Percentiles rank a stretch among this genome's conserved stretches.
phyloP scores from a whole-genome alignment of 1,284 basidiomycete species.

The Cutaneotrichosporon spelunceum region DNA sequence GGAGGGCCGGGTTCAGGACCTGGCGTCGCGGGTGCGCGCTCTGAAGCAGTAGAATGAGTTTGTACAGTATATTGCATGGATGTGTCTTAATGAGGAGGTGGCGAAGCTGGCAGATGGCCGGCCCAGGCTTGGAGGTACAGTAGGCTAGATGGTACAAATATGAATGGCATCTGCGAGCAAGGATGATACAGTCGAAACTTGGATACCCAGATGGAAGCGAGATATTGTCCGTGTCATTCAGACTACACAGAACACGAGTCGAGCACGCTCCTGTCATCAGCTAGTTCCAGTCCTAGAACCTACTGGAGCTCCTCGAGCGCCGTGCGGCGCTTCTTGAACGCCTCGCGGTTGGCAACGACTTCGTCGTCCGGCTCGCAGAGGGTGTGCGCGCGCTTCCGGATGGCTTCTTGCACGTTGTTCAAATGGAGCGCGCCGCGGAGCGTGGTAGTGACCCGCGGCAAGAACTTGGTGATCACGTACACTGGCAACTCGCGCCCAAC shows the following conservation, averaged over 20 bases:
- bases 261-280: conserved; percentile 3
- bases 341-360: conserved; percentile 13
- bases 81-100: neutral
- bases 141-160: neutral
- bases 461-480: conserved; percentile 6
- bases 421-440: conserved; percentile 22
- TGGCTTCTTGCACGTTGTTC: conserved; percentile 10
- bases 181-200: no score
- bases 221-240: no score
- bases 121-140: no score
- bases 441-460: conserved; percentile 4
- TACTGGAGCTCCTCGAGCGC: conserved; percentile 3
- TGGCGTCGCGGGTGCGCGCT: conserved; percentile 47
- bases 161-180: no score
- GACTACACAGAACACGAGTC: neutral
- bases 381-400: conserved; percentile 8
- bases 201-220: no score
- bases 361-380: conserved; percentile 20
- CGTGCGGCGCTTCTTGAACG: neutral
- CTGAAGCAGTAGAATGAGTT: conserved; percentile 7
- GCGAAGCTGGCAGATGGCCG: neutral
- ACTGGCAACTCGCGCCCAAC: conserved; percentile 9
- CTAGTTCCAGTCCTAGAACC: neutral
- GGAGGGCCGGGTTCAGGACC: conserved; percentile 63
- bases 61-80: neutral